Conservation (phyloP, 306 rosid species). For the Luffa acutangula region DNA sequence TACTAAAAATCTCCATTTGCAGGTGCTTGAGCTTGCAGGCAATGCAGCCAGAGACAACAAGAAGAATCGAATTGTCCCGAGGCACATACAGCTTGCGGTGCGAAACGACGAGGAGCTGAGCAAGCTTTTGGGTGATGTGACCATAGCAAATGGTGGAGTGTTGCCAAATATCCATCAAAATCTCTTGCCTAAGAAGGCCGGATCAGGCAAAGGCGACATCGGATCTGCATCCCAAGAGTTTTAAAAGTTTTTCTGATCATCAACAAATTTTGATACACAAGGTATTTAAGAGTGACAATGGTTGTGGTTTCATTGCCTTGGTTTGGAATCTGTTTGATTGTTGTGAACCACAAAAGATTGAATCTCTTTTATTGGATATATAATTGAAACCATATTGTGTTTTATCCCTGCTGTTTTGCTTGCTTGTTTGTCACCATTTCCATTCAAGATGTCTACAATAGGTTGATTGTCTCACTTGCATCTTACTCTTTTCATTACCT, state of each 20-base stretch:
- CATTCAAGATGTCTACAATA: not conserved
- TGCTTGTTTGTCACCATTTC: not conserved
- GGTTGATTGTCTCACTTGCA: not conserved
- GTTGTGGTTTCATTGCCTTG: not conserved
- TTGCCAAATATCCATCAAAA: conserved; percentile 27
- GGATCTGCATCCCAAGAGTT: conserved; percentile 62
- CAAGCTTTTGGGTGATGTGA: conserved; percentile 60
- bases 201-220: conserved; percentile 30
- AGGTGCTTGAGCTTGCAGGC: conserved; percentile 14
- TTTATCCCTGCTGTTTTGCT: not conserved
- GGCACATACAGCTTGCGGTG: conserved; percentile 73
- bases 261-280: not conserved
- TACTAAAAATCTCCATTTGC: not conserved
- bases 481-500: not conserved
- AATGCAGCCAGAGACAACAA: conserved; percentile 27
- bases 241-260: conserved; percentile 8
- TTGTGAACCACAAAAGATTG: not conserved
- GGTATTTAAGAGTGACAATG: not conserved
- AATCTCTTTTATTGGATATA: not conserved
- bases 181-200: conserved; percentile 49
- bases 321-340: not conserved
- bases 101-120: conserved; percentile 68
- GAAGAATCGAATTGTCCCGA: conserved; percentile 56
- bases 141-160: conserved; percentile 43
- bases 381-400: not conserved